phyloP scores from a whole-genome alignment of 768 basidiomycete species.

The Amanita phalloides region DNA sequence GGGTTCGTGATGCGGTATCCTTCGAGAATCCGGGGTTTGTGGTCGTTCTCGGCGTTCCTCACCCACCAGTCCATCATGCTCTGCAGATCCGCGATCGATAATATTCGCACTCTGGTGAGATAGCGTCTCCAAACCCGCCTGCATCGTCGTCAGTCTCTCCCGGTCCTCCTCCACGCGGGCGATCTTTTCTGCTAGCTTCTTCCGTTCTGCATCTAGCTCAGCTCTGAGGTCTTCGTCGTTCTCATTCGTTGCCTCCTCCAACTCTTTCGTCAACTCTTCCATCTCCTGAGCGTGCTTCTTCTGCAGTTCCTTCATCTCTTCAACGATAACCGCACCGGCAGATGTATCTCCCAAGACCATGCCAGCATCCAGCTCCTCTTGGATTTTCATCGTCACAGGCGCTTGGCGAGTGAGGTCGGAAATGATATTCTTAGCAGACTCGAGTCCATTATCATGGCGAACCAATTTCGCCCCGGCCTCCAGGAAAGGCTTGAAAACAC shows the following conservation, averaged over 20 bases:
- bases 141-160: not conserved
- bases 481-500: conserved; percentile 28
- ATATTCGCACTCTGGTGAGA: not conserved
- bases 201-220: conserved; percentile 4
- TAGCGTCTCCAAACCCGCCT: not conserved
- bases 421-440: conserved; percentile 21
- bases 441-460: conserved; percentile 23
- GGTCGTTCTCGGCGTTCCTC: no score
- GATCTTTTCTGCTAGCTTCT: not conserved
- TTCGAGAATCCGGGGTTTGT: no score
- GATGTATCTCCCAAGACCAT: conserved; percentile 24
- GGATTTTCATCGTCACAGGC: conserved; percentile 10
- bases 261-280: conserved; percentile 8
- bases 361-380: conserved; percentile 10
- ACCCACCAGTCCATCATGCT: no score
- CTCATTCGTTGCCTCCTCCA: conserved; percentile 6
- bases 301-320: conserved; percentile 8
- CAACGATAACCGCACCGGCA: conserved; percentile 15
- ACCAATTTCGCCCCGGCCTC: conserved; percentile 28
- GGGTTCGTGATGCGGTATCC: no score
- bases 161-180: not conserved
- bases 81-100: not conserved
- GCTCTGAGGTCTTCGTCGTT: conserved; percentile 6
- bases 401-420: conserved; percentile 15
- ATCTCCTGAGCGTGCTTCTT: conserved; percentile 9